phyloP scores from a whole-genome alignment of 1,139 yeast species.

The Zygosaccharomyces pseudobailii region DNA sequence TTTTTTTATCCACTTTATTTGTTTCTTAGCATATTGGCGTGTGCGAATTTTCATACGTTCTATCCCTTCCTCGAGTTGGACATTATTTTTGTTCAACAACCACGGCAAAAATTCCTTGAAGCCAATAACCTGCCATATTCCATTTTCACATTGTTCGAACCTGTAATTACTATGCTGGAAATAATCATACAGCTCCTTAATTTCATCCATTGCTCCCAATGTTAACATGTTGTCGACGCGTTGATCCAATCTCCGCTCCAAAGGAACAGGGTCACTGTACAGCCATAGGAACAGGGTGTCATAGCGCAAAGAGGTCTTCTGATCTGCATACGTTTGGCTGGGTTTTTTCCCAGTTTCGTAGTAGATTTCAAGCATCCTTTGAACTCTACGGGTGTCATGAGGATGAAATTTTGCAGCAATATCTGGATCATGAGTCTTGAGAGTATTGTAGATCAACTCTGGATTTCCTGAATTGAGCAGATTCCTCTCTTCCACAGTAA shows the following conservation, averaged over 20 bases:
- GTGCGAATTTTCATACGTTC: conserved; percentile 81
- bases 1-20: conserved; percentile 88
- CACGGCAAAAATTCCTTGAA: conserved; percentile 90
- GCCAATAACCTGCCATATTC: conserved; percentile 95
- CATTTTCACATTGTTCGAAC: conserved; percentile 52
- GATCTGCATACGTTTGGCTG: conserved; percentile 64
- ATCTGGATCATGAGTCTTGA: conserved; percentile 59
- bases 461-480: conserved; percentile 56
- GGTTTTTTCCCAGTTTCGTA: conserved; percentile 63
- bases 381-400: conserved; percentile 71
- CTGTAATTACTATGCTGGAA: conserved; percentile 32
- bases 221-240: conserved; percentile 82
- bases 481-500: conserved; percentile 41
- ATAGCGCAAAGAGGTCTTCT: conserved; percentile 55
- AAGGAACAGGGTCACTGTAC: conserved; percentile 57
- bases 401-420: conserved; percentile 87
- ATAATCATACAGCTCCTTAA: conserved; percentile 49
- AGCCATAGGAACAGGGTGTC: conserved; percentile 80
- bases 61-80: conserved; percentile 45
- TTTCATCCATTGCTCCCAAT: conserved; percentile 65
- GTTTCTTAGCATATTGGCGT: conserved; percentile 80
- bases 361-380: conserved; percentile 77
- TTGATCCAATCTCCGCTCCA: conserved; percentile 61
- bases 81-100: conserved; percentile 39
- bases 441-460: conserved; percentile 43